Conservation (phyloP, 352 stramenopile genomes). For the Globisporangium sylvaticum region DNA sequence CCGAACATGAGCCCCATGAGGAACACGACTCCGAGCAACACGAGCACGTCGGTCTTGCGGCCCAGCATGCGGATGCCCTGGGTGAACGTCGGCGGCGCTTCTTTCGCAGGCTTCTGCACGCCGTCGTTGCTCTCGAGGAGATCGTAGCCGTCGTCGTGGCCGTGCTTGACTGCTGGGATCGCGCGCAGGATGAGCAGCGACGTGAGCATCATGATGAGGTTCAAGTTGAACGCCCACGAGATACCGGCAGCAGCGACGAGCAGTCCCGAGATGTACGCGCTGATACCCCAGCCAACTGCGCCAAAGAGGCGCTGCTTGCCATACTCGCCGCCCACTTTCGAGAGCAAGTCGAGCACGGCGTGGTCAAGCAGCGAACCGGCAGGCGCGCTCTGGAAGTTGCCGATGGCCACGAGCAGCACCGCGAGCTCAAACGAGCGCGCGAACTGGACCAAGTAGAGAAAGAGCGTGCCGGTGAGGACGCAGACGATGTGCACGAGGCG, state of each 20-base stretch:
- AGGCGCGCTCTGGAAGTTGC: conserved; percentile 63
- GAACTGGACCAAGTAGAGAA: conserved; percentile 60
- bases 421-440: conserved; percentile 48
- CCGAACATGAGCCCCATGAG: conserved; percentile 81
- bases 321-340: conserved; percentile 71
- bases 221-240: conserved; percentile 77
- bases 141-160: conserved; percentile 19
- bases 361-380: conserved; percentile 66
- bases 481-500: conserved; percentile 58
- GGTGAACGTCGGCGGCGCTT: conserved; percentile 37
- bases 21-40: conserved; percentile 69
- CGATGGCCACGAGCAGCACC: conserved; percentile 45
- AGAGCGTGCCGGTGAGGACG: conserved; percentile 48
- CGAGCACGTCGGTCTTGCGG: conserved; percentile 53
- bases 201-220: conserved; percentile 36
- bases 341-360: conserved; percentile 60
- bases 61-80: conserved; percentile 35
- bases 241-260: conserved; percentile 57
- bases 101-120: conserved; percentile 5
- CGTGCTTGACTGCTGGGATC: conserved; percentile 51
- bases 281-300: conserved; percentile 58
- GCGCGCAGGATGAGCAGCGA: conserved; percentile 61
- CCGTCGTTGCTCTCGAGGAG: conserved; percentile 18
- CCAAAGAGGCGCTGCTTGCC: conserved; percentile 82
- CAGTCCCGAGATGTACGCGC: conserved; percentile 67